These are phyloP conservation scores for Leucosporidium scottii DNA, from an alignment of 768 basidiomycete genomes.

Conservation along the genomic window DNA sequence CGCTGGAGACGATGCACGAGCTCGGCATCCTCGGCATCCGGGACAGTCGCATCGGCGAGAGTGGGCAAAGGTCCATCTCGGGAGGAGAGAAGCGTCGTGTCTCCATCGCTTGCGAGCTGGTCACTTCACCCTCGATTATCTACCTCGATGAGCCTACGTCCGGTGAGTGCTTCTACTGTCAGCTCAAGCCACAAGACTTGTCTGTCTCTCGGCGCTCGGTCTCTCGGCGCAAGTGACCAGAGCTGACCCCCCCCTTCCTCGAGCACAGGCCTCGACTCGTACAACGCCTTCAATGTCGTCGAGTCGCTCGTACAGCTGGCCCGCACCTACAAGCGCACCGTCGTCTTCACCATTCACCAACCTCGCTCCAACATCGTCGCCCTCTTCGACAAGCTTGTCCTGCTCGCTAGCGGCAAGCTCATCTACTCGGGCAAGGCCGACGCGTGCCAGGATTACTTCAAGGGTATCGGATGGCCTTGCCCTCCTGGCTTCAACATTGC, in stretches of 20 bases:
- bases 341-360: conserved; percentile 96
- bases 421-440: conserved; percentile 75
- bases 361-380: conserved; percentile 96
- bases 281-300: conserved; percentile 90
- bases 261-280: conserved; percentile 89
- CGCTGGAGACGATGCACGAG: conserved; percentile 92
- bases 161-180: too few species aligned
- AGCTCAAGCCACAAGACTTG: too few species aligned
- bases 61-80: conserved; percentile 83
- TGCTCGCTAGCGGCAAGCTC: conserved; percentile 73
- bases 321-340: conserved; percentile 81
- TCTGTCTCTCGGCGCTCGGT: too few species aligned
- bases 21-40: conserved; percentile 86
- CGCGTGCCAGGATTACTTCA: conserved; percentile 73
- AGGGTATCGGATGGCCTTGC: conserved; percentile 69
- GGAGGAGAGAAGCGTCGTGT: conserved; percentile 97
- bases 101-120: conserved; percentile 94
- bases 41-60: conserved; percentile 80
- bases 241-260: background rate
- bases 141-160: conserved; percentile 97
- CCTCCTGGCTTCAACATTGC: conserved; percentile 95
- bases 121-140: conserved; percentile 90
- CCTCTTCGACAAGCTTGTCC: conserved; percentile 81
- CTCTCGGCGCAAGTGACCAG: too few species aligned
- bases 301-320: conserved; percentile 81